These are phyloP conservation scores for Dendrobium huoshanense DNA, from an alignment of 106 monocot species.

Conservation along the genomic window DNA sequence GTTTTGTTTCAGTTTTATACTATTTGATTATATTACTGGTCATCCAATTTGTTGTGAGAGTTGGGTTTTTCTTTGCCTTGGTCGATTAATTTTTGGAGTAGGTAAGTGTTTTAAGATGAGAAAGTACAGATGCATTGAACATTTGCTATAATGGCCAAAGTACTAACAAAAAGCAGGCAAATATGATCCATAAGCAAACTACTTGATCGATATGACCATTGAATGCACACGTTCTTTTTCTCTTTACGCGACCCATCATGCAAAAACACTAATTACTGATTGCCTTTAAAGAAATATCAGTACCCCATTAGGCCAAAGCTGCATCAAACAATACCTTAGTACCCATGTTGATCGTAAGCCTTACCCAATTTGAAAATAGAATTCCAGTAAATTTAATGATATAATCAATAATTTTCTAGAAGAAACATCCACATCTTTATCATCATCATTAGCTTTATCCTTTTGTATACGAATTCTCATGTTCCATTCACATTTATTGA, in stretches of 20 bases:
- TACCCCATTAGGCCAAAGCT: not conserved
- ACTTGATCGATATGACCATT: not conserved
- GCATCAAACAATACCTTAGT: not conserved
- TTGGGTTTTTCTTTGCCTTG: not conserved
- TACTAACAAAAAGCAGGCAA: not conserved
- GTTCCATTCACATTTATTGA: too few relatives aligned
- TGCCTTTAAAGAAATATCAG: not conserved
- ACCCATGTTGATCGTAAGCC: not conserved
- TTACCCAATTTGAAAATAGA: not conserved
- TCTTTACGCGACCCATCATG: not conserved
- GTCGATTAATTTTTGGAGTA: not conserved
- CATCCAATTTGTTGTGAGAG: not conserved
- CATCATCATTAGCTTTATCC: not conserved
- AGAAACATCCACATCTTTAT: not conserved
- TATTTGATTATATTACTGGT: not conserved
- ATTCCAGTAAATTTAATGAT: too few relatives aligned
- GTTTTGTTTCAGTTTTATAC: not conserved
- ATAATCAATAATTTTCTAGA: not conserved
- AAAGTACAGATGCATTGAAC: not conserved
- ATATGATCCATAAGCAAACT: not conserved
- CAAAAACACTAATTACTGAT: not conserved
- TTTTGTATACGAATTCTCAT: too few relatives aligned
- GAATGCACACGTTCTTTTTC: not conserved
- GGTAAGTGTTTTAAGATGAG: not conserved
- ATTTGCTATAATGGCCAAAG: not conserved